Evolutionary conservation across 352 stramenopile genomes (phyloP), one percentile per base, ranked within the genome.

Genomic region (Phytophthora kernoviae): DNA sequence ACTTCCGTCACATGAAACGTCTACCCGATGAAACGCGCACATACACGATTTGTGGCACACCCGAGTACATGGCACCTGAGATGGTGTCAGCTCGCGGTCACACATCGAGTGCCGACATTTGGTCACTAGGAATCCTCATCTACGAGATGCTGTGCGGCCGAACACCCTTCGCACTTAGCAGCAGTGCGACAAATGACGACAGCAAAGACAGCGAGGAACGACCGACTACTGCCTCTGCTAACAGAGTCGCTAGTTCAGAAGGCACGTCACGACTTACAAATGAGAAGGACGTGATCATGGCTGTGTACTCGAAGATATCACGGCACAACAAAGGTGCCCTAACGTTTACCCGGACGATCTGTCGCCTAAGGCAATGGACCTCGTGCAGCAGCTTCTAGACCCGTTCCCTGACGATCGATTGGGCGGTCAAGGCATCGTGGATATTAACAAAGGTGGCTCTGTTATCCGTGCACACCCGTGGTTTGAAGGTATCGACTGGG

Each of bases 21-120:
- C 76, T 93, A 5, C 80, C 81, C 7, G 86, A 95, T 48, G 81
- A 93, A 53, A 79, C 77, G 17, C 79, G 84, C 11, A 96, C 88
- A 26, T 93, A 94, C 68, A 96, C 88, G 27, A 91, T 96, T 54
- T 96, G 87, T 40, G 87, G 87, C 8, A 96, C 87, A 20, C 80
- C 88, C 24, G 88, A 96, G 68, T 96, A 96, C 69, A 93, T 96
- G 73, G 82, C 88, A 8, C 88, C 88, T 0, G 88, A 96, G 62
- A 93, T 96, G 84, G 75, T 96, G 32, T 94, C 85, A 0, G 87
- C 87, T 1, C 77, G 88, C 17, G 84, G 83, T 5, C 85, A 96
- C 54, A 92, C 81, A 10, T 76, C 72, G 18, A 85, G 75, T 34
- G 79, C 84, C n/a, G 88, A 96, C 40, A 81, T 93, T 24, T 96